Evolutionary conservation across 2,329 filamentous ascomycete genomes (phyloP).

Genomic region (Fusarium buharicum): DNA sequence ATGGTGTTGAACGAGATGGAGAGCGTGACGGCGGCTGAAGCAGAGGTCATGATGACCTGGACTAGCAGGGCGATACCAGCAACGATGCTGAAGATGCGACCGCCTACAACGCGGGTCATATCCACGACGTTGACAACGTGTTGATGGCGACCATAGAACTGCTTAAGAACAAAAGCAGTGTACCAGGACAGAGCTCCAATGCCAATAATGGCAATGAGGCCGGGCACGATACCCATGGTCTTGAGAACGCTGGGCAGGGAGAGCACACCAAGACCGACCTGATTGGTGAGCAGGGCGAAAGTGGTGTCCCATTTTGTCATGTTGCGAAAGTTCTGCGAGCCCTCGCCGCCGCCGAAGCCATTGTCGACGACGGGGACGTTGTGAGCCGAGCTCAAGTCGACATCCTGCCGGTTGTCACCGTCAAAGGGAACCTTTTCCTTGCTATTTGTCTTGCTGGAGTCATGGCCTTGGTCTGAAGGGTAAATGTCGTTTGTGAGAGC

Average conservation of each 20-base stretch:
- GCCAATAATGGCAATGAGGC: conserved; percentile 74
- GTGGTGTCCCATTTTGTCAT: conserved; percentile 50
- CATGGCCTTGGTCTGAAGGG: conserved; percentile 42
- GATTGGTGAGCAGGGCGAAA: conserved; percentile 50
- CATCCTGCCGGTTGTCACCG: conserved; percentile 2
- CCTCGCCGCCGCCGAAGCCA: conserved; percentile 45
- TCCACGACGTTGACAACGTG: conserved; percentile 78
- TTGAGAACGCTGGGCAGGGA: conserved; percentile 78
- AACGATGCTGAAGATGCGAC: conserved; percentile 42
- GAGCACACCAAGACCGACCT: conserved; percentile 61
- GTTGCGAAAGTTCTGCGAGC: conserved; percentile 49
- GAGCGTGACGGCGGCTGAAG: conserved; percentile 72
- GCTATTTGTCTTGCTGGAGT: conserved; percentile 43
- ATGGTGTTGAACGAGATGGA: conserved; percentile 77
- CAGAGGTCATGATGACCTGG: conserved; percentile 78
- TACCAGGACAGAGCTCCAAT: conserved; percentile 73
- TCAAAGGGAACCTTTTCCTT: conserved; percentile 43
- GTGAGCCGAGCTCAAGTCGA: conserved; percentile 37
- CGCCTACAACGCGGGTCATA: conserved; percentile 66
- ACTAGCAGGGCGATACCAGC: conserved; percentile 71
- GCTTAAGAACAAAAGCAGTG: conserved; percentile 62
- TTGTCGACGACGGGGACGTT: conserved; percentile 41
- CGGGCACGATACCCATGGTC: conserved; percentile 73
- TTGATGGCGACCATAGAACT: conserved; percentile 74
- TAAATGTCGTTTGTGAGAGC: conserved; percentile 39